phyloP scores from a whole-genome alignment of 225 moss, liverwort and hornwort species.

The Pleurozium schreberi region DNA sequence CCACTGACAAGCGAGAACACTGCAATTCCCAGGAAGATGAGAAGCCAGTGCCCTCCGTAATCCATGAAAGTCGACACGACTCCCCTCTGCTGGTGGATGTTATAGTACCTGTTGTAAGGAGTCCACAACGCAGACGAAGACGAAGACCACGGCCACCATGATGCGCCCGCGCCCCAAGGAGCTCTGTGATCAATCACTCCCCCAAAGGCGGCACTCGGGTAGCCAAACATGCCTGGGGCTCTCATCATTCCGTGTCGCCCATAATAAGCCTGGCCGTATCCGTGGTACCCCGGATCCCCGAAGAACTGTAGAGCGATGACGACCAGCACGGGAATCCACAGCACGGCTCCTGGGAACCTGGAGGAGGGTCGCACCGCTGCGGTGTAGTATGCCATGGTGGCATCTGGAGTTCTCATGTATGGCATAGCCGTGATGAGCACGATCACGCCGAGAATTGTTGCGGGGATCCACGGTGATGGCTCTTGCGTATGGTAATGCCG shows the following conservation, averaged over 20 bases:
- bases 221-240: not conserved
- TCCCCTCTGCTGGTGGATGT: constrained; percentile 17
- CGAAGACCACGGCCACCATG: constrained; percentile 6
- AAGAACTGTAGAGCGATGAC: constrained; percentile 27
- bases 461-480: constrained; percentile 29
- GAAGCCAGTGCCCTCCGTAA: constrained; percentile 22
- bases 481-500: not conserved
- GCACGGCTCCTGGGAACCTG: not conserved
- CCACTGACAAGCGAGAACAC: constrained; percentile 16
- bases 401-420: not conserved
- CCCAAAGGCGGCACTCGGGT: not conserved
- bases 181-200: not conserved
- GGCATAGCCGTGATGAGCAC: constrained; percentile 10
- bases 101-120: constrained; percentile 10
- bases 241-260: not conserved
- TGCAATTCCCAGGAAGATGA: constrained; percentile 26
- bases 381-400: not conserved
- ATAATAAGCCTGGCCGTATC: not conserved
- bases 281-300: not conserved
- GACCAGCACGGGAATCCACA: constrained; percentile 24
- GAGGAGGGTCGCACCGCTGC: not conserved
- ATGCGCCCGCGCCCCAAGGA: not conserved
- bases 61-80: constrained; percentile 12
- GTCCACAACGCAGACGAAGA: not conserved
- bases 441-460: constrained; percentile 20